Conservation (phyloP, 805 yeast species). For the Candida qinlingensis region DNA sequence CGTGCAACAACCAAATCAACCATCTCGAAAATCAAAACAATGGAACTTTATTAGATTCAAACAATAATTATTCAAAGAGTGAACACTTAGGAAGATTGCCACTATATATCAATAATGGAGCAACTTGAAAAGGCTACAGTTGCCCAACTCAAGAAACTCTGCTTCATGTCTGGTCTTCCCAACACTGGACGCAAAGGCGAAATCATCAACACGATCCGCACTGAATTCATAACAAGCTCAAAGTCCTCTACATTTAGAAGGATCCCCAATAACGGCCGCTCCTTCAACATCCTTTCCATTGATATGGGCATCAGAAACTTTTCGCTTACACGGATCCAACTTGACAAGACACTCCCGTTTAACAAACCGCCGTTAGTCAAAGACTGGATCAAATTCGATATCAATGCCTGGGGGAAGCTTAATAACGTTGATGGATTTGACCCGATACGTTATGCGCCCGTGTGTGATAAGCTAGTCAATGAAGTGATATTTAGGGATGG, state of each 20-base stretch:
- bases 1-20: too few relatives aligned
- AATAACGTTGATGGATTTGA: constrained; percentile 11
- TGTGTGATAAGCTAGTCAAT: constrained; percentile 24
- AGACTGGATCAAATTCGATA: constrained; percentile 33
- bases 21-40: too few relatives aligned
- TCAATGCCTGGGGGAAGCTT: constrained; percentile 17
- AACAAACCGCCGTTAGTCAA: constrained; percentile 22
- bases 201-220: constrained; percentile 4
- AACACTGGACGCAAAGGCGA: constrained; percentile 14
- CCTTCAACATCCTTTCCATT: constrained; percentile 26
- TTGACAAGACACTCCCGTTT: constrained; percentile 19
- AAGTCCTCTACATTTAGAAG: constrained; percentile 8
- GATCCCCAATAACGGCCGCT: constrained; percentile 16
- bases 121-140: constrained; percentile 9
- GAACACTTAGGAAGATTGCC: background rate
- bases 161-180: constrained; percentile 14
- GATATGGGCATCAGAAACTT: constrained; percentile 36
- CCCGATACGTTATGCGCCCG: constrained; percentile 22
- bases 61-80: too few relatives aligned
- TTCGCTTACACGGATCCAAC: constrained; percentile 25
- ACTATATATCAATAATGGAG: constrained; percentile 1
- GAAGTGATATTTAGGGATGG: constrained; percentile 19
- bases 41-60: too few relatives aligned
- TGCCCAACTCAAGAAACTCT: constrained; percentile 12
- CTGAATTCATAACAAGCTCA: background rate